Evolutionary conservation across 352 stramenopile genomes (phyloP), one percentile per base, ranked within the genome.

Genomic region (Stramenopiles sp.): DNA sequence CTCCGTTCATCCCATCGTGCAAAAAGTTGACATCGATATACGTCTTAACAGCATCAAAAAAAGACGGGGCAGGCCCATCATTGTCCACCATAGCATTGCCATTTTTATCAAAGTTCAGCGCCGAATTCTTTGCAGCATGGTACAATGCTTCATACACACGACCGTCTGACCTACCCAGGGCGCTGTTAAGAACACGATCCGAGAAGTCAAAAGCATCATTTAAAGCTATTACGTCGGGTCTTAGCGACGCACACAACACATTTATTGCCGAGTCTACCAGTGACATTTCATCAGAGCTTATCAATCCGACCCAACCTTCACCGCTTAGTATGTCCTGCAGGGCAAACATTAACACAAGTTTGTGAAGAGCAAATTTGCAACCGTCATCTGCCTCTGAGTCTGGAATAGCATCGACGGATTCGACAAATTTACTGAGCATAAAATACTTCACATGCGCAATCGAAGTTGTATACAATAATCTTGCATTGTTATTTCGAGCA

Each of bases 171-270:
- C 82, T 80, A 1, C 89, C 89, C 1, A 94, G 88, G 14, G 82
- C 88, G 80, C 88, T 92, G 84, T 91, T 91, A 0, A 94, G 76
- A n/a, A 90, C 81, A 1, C 86, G 81, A 81, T 94, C 89, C 32
- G 86, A 88, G 44, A 93, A 81, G 84, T 92, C 88, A 83, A 92
- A 94, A 31, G 87, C 84, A 76, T 94, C 90, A 7, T 91, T 87
- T 7, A 94, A 86, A 75, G 85, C 81, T 67, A 94, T 89, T 1
- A 88, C 88, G 39, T 92, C 86, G 0, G 80, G n/a, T 67, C 90
- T 88, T 32, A 92, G 84, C 29, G 83, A 84, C 1, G 80, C 80
- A 81, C 88, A 92, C n/a, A 84, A 81, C n/a, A 80, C 67, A 30
- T 88, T 82, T 14, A 92, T 78, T 22, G 86, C 82, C 7, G 81